Conservation (phyloP, 148 eudicot genomes). For the Amaranthus palmeri region DNA sequence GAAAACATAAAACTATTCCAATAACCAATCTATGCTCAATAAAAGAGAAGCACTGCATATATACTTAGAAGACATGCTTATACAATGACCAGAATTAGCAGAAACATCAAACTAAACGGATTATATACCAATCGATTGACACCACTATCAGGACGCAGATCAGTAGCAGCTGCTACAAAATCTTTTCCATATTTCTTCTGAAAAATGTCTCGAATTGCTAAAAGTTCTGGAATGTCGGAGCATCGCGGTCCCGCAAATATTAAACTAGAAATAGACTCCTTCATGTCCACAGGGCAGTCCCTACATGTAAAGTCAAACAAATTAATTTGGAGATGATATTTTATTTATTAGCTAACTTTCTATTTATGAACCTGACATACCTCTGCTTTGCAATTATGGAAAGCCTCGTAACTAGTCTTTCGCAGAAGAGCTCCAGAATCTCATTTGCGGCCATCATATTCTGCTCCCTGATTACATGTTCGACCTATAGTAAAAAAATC, state of each 20-base stretch:
- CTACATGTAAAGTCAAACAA: slow-evolving; percentile 29
- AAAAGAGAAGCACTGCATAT: too few species aligned
- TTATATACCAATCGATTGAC: slow-evolving; percentile 80
- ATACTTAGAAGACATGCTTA: too few species aligned
- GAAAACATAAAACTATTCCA: too few species aligned
- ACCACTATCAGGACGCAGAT: slow-evolving; percentile 85
- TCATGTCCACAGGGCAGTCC: slow-evolving; percentile 79
- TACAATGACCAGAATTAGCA: too few species aligned
- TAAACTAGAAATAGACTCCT: slow-evolving; percentile 84
- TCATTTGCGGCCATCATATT: slow-evolving; percentile 96
- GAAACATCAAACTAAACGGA: background rate
- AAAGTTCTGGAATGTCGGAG: slow-evolving; percentile 87
- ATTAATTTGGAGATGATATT: background rate
- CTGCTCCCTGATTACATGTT: slow-evolving; percentile 96
- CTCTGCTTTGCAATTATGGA: slow-evolving; percentile 75
- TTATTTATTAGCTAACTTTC: background rate
- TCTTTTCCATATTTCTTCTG: slow-evolving; percentile 90
- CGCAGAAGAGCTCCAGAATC: slow-evolving; percentile 89
- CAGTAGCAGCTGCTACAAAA: slow-evolving; percentile 88
- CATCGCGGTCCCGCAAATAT: slow-evolving; percentile 92
- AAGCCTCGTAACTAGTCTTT: slow-evolving; percentile 69
- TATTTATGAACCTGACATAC: slow-evolving; percentile 23
- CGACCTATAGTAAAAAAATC: slow-evolving; percentile 50
- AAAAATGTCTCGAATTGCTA: slow-evolving; percentile 69
- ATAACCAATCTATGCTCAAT: too few species aligned